Conservation (phyloP, 2,329 filamentous ascomycete genomes). For the Phialophora macrospora region DNA sequence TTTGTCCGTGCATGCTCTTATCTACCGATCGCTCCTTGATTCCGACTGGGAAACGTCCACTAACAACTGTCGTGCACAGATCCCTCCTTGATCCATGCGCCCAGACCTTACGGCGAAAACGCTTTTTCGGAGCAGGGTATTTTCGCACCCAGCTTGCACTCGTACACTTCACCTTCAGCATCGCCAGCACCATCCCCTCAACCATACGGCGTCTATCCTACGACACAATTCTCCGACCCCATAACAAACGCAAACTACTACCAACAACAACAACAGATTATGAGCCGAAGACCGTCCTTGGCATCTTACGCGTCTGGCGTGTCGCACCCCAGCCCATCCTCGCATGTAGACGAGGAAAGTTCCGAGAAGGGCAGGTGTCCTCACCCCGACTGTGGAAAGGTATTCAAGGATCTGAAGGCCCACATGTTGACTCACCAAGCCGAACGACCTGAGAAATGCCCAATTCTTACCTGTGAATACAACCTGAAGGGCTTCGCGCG, state of each 20-base stretch:
- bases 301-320: slow-evolving; percentile 71
- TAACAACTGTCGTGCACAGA: slow-evolving; percentile 28
- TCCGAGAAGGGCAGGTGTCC: slow-evolving; percentile 74
- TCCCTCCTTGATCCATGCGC: slow-evolving; percentile 35
- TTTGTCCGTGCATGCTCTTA: not conserved
- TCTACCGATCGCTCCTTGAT: not conserved
- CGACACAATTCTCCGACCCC: slow-evolving; percentile 40
- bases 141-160: slow-evolving; percentile 44
- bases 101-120: slow-evolving; percentile 28
- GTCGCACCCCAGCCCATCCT: slow-evolving; percentile 63
- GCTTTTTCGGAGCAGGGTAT: slow-evolving; percentile 23
- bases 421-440: slow-evolving; percentile 94
- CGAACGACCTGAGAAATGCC: slow-evolving; percentile 91
- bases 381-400: slow-evolving; percentile 79
- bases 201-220: slow-evolving; percentile 40
- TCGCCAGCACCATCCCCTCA: slow-evolving; percentile 44
- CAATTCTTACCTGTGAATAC: slow-evolving; percentile 89
- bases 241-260: slow-evolving; percentile 38
- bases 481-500: slow-evolving; percentile 89
- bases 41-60: slow-evolving; percentile 13
- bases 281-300: slow-evolving; percentile 57
- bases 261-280: slow-evolving; percentile 40
- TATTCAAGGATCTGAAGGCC: slow-evolving; percentile 89
- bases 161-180: slow-evolving; percentile 43
- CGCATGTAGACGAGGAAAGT: slow-evolving; percentile 65